phyloP scores from a whole-genome alignment of 768 basidiomycete species.

The Leccinellum albellum region DNA sequence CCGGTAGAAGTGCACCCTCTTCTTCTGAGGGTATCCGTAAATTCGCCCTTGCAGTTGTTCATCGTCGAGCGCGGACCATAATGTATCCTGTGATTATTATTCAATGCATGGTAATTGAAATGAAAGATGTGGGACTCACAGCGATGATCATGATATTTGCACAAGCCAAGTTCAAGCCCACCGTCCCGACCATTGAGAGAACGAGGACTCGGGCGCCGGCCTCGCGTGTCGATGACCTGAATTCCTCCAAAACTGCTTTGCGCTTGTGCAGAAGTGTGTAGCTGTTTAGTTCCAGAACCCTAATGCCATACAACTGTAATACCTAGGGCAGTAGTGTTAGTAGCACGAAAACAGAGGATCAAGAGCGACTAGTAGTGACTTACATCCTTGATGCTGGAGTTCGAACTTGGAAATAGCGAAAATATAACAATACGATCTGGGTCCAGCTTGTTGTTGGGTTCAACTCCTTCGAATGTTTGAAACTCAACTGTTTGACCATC shows the following conservation, averaged over 20 bases:
- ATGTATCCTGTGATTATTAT: neutral
- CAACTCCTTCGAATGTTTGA: no score
- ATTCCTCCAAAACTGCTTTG: neutral
- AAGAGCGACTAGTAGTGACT: no score
- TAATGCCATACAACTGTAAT: neutral
- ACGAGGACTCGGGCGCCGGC: conserved; percentile 6
- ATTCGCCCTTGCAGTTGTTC: conserved; percentile 17
- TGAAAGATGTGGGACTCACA: neutral
- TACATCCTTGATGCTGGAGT: no score
- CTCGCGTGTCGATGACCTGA: neutral
- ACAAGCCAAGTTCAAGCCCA: conserved; percentile 13
- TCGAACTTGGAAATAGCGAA: no score
- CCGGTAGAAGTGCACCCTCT: conserved; percentile 19
- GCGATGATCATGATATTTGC: conserved; percentile 15
- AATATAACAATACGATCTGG: no score
- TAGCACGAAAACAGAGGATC: no score
- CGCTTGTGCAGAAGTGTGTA: neutral
- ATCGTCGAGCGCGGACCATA: conserved; percentile 12
- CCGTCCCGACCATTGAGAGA: conserved; percentile 12
- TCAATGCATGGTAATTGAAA: neutral
- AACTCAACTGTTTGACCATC: neutral
- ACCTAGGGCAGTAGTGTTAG: no score
- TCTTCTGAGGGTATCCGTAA: conserved; percentile 12
- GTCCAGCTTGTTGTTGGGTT: no score
- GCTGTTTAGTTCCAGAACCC: neutral